Conservation (phyloP, 768 basidiomycete genomes). For the Daedaleopsis nitida region DNA sequence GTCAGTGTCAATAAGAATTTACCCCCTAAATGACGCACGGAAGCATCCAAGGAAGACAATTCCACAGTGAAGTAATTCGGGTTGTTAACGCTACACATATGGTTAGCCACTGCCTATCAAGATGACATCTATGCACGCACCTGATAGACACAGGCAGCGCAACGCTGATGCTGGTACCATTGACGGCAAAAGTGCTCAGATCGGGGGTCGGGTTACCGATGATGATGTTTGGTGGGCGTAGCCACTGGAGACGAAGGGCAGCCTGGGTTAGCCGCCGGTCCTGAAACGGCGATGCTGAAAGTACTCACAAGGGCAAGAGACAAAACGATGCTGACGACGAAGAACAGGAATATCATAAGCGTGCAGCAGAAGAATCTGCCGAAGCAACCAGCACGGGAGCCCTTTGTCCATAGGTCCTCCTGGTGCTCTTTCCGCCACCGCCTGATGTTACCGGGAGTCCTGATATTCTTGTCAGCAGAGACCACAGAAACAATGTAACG, state of each 20-base stretch:
- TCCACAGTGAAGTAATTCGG: constrained; percentile 79
- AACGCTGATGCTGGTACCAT: constrained; percentile 47
- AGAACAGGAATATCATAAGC: constrained; percentile 61
- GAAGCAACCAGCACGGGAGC: constrained; percentile 58
- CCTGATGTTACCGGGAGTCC: constrained; percentile 27
- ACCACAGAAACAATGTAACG: neutral
- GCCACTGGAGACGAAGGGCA: constrained; percentile 54
- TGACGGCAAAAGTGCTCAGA: constrained; percentile 40
- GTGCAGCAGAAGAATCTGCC: constrained; percentile 80
- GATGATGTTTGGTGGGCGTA: constrained; percentile 68
- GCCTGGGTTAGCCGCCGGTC: neutral
- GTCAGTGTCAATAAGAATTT: neutral
- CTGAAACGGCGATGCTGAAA: neutral
- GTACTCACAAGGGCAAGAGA: constrained; percentile 64
- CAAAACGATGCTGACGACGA: constrained; percentile 66
- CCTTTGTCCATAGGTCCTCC: constrained; percentile 72
- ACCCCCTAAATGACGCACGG: constrained; percentile 39
- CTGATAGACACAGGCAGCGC: constrained; percentile 68
- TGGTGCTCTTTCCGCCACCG: constrained; percentile 51
- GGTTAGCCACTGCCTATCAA: constrained; percentile 10
- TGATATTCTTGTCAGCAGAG: neutral
- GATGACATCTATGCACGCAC: constrained; percentile 42
- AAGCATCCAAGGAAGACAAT: constrained; percentile 63
- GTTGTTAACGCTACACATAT: constrained; percentile 64
- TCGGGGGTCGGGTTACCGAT: constrained; percentile 46